Percentiles rank a stretch among this genome's conserved stretches.
Conservation (phyloP, 345 rosid species). For the Stellera chamaejasme region DNA sequence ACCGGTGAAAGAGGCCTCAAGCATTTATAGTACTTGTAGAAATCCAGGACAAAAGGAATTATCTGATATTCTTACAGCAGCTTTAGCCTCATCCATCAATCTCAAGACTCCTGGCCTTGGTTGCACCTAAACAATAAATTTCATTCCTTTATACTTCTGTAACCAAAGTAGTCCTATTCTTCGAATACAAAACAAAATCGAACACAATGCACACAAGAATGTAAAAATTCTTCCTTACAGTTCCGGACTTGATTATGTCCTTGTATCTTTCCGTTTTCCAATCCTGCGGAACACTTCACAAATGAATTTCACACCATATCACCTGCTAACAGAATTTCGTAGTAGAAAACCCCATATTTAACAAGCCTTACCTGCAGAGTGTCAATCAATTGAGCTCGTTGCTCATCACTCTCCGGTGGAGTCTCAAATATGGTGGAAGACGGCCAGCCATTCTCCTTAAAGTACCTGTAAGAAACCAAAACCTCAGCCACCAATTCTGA, state of each 20-base stretch:
- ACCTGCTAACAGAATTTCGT: neutral
- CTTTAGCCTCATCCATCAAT: conserved; percentile 90
- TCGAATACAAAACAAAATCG: neutral
- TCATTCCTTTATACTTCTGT: conserved; percentile 1
- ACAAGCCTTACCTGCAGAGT: conserved; percentile 56
- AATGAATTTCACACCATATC: neutral
- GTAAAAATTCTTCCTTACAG: conserved; percentile 37
- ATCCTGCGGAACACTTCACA: conserved; percentile 38
- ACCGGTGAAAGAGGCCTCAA: neutral
- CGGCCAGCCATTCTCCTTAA: conserved; percentile 94
- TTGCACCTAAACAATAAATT: conserved; percentile 48
- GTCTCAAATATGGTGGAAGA: conserved; percentile 47
- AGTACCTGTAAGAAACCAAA: conserved; percentile 46
- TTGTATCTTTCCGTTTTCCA: conserved; percentile 98
- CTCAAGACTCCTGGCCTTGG: conserved; percentile 90
- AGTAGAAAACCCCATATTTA: neutral
- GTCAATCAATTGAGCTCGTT: conserved; percentile 66
- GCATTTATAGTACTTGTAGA: neutral
- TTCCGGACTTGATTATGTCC: conserved; percentile 86
- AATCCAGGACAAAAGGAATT: neutral
- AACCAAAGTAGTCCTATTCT: neutral
- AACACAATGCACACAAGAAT: neutral
- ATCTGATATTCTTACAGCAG: conserved; percentile 50
- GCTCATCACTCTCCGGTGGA: conserved; percentile 57
- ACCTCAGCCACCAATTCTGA: neutral